Base-by-base conservation (phyloP, 2,329 filamentous ascomycete genomes). In the Fusarium globosum region DNA sequence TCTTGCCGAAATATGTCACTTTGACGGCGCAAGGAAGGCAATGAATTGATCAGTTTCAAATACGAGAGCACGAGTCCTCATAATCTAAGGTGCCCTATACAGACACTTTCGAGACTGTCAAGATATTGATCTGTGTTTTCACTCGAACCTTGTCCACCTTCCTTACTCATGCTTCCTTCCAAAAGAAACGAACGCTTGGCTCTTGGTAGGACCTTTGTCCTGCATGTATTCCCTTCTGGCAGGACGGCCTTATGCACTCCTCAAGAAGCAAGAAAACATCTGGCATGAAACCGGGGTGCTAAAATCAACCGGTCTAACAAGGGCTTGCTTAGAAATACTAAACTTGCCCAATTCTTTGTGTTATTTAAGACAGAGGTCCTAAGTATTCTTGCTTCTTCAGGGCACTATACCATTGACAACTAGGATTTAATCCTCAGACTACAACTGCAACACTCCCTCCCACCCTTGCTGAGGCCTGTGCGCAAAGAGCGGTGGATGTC, bases 11-110 rank as follows among this genome's bases (percentile, higher is more conserved):
- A 59, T 76, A 68, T 74, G 61, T 74, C 63, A 65, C 73, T 74
- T 68, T 59, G 69, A 72, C 64, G 80, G 80, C 80, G 79, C 76
- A 80, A 69, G 77, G 71, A 74, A 72, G 61, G 71, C 61, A 71
- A 75, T 61, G 42, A 65, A 69, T 76, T 76, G 55, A 73, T 76
- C 65, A 67, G 68, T 56, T 51, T 51, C 55, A 75, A 65, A 61
- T 36, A 62, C 65, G 35, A 36, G 41, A 68, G 41, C 48, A 71
- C 49, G 49, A 65, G 68, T 64, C 61, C 69, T 67, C 61, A 59
- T 72, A 61, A 68, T 65, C 48, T 57, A 62, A 45, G 56, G 42
- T 52, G 45, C 46, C 65, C 55, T 68, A 28, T 57, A 35, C 56
- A 56, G 64, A 59, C 60, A 28, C 56, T 62, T 60, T 58, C 53